These are phyloP conservation scores for Rhododendron henanense DNA, from an alignment of 148 eudicot species.

Conservation along the genomic window DNA sequence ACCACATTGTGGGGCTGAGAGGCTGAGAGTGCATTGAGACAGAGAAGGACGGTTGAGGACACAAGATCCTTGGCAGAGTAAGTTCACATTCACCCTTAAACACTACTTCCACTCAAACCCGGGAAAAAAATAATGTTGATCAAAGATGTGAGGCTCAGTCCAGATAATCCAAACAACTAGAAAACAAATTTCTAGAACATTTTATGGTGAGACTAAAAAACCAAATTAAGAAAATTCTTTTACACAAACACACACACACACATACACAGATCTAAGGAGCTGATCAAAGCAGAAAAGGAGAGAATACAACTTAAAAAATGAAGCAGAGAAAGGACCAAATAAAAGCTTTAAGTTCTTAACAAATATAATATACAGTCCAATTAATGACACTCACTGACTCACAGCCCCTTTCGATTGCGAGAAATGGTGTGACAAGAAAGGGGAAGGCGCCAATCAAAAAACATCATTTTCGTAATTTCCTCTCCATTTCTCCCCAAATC, in stretches of 20 bases:
- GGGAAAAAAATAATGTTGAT: background rate
- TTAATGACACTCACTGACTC: background rate
- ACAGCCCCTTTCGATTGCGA: background rate
- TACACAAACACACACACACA: background rate
- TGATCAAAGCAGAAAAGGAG: background rate
- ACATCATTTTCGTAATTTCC: background rate
- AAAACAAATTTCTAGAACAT: background rate
- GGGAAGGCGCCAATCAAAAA: background rate
- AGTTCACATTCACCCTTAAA: constrained; percentile 5
- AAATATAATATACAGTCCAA: background rate
- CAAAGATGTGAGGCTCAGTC: background rate
- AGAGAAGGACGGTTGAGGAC: background rate
- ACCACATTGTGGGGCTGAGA: too few relatives aligned
- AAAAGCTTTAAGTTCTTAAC: background rate
- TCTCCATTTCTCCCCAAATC: background rate
- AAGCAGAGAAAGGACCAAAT: background rate
- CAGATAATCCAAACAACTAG: background rate
- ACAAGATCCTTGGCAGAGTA: background rate
- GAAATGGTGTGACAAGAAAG: background rate
- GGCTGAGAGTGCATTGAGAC: background rate
- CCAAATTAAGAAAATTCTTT: background rate
- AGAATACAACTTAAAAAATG: background rate
- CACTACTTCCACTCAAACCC: background rate
- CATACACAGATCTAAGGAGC: too few relatives aligned
- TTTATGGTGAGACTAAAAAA: constrained; percentile 1